phyloP scores from a whole-genome alignment of 352 stramenopile genomes.

The Hyaloperonospora brassicae region DNA sequence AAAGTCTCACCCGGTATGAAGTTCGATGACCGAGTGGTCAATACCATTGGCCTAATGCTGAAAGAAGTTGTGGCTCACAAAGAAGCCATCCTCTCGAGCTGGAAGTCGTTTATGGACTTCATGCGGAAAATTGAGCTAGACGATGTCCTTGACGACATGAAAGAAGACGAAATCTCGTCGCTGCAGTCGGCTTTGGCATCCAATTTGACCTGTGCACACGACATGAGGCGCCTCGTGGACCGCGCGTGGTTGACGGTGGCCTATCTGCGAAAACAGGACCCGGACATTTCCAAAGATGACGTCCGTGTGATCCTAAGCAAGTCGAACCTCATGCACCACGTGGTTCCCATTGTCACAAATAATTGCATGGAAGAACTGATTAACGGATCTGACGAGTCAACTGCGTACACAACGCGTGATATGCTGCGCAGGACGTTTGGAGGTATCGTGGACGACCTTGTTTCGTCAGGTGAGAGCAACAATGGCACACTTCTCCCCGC shows the following conservation, averaged over 20 bases:
- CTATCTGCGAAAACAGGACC: conserved; percentile 25
- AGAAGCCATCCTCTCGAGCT: conserved; percentile 29
- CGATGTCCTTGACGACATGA: conserved; percentile 5
- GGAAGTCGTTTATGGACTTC: conserved; percentile 22
- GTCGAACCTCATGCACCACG: conserved; percentile 36
- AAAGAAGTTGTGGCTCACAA: conserved; percentile 33
- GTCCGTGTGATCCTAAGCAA: conserved; percentile 33
- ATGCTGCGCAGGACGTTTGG: conserved; percentile 36
- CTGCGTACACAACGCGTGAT: conserved; percentile 27
- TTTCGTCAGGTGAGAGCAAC: conserved; percentile 22
- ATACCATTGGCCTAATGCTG: conserved; percentile 27
- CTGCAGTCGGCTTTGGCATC: conserved; percentile 26
- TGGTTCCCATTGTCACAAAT: conserved; percentile 31
- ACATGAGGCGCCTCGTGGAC: conserved; percentile 35
- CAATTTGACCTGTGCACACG: conserved; percentile 28
- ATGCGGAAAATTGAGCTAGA: conserved; percentile 26
- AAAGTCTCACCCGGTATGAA: conserved; percentile 26
- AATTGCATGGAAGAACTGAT: conserved; percentile 28
- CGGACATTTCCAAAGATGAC: conserved; percentile 14
- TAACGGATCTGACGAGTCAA: conserved; percentile 9
- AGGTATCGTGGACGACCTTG: conserved; percentile 38
- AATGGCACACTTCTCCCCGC: conserved; percentile 26
- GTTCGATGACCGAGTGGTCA: conserved; percentile 27
- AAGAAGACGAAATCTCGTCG: conserved; percentile 14
- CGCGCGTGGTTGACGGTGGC: conserved; percentile 27